Evolutionary conservation across 2,329 filamentous ascomycete species (phyloP).

Genomic region (Xylariales sp.): DNA sequence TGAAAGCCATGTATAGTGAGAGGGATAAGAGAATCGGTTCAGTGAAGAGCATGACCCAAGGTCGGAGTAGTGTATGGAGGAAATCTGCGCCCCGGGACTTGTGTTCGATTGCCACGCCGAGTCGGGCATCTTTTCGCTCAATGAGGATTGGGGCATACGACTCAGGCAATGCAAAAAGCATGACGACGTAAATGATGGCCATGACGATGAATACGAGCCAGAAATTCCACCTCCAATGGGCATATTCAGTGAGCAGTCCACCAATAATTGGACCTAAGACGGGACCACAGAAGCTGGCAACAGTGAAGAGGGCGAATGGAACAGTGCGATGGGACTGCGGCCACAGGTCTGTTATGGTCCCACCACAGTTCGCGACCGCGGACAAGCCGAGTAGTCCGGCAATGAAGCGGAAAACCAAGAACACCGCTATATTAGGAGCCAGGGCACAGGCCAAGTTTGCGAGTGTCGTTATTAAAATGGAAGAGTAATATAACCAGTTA

Average conservation of each 20-base stretch:
- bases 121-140: conserved; percentile 30
- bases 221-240: conserved; percentile 31
- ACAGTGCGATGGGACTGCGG: conserved; percentile 28
- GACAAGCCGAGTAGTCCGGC: conserved; percentile 38
- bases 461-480: not conserved
- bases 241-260: conserved; percentile 11
- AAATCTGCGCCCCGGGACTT: conserved; percentile 21
- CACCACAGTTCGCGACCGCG: conserved; percentile 35
- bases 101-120: conserved; percentile 22
- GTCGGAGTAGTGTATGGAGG: conserved; percentile 18
- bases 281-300: not conserved
- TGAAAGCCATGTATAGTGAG: conserved; percentile 39
- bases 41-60: conserved; percentile 38
- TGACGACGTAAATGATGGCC: conserved; percentile 22
- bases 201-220: conserved; percentile 34
- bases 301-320: conserved; percentile 30
- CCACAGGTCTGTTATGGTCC: conserved; percentile 39
- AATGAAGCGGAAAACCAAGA: conserved; percentile 35
- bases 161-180: conserved; percentile 27
- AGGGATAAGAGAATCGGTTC: conserved; percentile 43
- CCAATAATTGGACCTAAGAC: conserved; percentile 11
- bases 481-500: not conserved
- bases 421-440: conserved; percentile 30
- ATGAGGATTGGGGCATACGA: conserved; percentile 31
- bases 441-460: conserved; percentile 43